Evolutionary conservation across 2,329 filamentous ascomycete genomes (phyloP), one percentile per base, ranked within the genome.

Genomic region (Alternaria ventricosa): DNA sequence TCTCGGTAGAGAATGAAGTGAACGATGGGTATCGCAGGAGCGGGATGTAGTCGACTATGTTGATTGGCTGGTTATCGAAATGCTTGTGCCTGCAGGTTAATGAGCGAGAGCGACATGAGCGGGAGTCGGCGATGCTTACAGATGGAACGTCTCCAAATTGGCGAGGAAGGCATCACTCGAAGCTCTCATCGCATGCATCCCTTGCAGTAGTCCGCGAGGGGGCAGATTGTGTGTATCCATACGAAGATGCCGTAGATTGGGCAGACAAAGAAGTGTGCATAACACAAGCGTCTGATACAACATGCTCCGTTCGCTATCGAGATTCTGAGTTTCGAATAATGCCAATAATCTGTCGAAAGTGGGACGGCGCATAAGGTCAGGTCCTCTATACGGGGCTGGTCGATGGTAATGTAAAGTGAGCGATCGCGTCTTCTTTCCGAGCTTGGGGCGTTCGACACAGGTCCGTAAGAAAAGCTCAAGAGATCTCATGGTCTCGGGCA

Each of bases 101-200:
- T n/a, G 20, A 36, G 20, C 57, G 18, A 61, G 45, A 36, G n/a
- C 22, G 20, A 33, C 7, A 18, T 51, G 27, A 4, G 46, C 9
- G 3, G 3, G 10, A 13, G 2, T 33, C 1, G 5, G 47, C 3
- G 10, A n/a, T 5, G 41, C 57, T 12, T 47, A 65, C 58, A 65
- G 15, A 41, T 51, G 50, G n/a, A 67, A 59, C 9, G 58, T 65
- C 28, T 60, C 59, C 55, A 58, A 56, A n/a, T 22, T 62, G 6
- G 43, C 30, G 18, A 57, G 49, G 33, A 64, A 53, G 12, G 30
- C 36, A 12, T 15, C 22, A 46, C 55, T 51, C 36, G 11, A 33
- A 22, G 56, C 57, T 22, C 47, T 51, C 30, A 61, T 44, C 23
- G 54, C 53, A 60, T 60, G 58, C 22, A 59, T 53, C 7, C 50